Base-by-base conservation (phyloP, 2,329 filamentous ascomycete species). In the Furcasterigmium furcatum region DNA sequence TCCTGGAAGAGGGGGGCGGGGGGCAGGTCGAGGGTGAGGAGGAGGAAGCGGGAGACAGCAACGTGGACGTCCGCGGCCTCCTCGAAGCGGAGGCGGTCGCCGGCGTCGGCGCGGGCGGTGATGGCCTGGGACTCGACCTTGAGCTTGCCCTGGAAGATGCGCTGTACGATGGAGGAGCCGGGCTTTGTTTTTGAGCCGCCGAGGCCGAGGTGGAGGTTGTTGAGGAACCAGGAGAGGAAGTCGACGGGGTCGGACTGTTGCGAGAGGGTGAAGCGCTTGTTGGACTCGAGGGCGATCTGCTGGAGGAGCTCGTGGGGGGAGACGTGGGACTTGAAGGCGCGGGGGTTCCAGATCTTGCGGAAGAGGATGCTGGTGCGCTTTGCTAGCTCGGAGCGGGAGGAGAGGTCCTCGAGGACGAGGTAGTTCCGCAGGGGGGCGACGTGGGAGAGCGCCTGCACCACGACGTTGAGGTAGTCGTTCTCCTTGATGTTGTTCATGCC, bases 401-500 rank as follows among this genome's bases (percentile, higher is more conserved):
- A 76, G 43, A 96, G 85, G 55, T 95, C 80, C 61, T 96, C 89
- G 2, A 97, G 79, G 58, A 99, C 83, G 62, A 97, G 84, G 69
- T 84, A 97, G 64, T 97, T 96, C 27, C 94, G 84, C 55, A 99
- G 73, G 4, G 94, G 92, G 18, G 84, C 74, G 21, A 97, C 90
- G 66, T 99, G 94, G 3, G 92, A 85, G 30, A 99, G 77, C 7
- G 91, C 86, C 66, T 99, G 94, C 41, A 95, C 86, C 4, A 96
- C 81, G 21, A 96, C 92, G 62, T 99, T 99, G 61, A 97, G 79
- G 70, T 99, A 99, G 72, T 99, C 94, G 70, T 99, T 99, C 47
- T 94, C 90, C 68, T 99, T 99, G 76, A 99, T 96, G 70, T 99
- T 99, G 77, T 99, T 99, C 88, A 99, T 95, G 54, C 94, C 94